Base-by-base conservation (phyloP, 2,329 filamentous ascomycete species). In the Colletotrichum sp. region DNA sequence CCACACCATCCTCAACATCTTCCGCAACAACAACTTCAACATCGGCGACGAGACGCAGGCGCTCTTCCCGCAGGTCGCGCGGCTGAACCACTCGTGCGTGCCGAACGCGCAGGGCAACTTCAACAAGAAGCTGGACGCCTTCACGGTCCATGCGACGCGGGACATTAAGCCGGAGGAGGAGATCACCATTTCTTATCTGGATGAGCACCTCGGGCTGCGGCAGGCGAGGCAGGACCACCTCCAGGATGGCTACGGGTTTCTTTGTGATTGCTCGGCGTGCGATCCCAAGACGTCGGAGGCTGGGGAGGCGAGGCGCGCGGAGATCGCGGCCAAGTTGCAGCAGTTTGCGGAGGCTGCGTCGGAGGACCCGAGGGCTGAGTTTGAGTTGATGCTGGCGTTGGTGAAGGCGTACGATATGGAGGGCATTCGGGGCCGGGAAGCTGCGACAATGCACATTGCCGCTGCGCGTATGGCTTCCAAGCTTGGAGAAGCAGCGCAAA, bases 11-110 rank as follows among this genome's bases (percentile, higher is more conserved):
- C 71, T 76, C 61, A 75, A 75, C 55, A 75, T 76, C 63, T 76
- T 76, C 66, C 61, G 72, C 44, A 76, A 76, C 60, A 76, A 76
- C 27, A 76, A 76, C 61, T 76, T 76, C 71, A 44, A 67, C 65
- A 66, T 76, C n/a, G 71, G 71, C 48, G 12, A 67, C 30, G 27
- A 32, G 34, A 57, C 34, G 4, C 74, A 57, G 7, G 71, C 74
- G 8, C 66, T 76, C 13, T 76, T 76, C 19, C 71, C 74, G 11
- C 36, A 34, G 5, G 74, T 76, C 16, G 74, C 74, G 34, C 71
- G 74, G 4, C 15, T 76, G 13, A 76, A 76, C 19, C 74, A 76
- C 72, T 71, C 74, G 7, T 76, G 74, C 48, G 67, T 76, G 19
- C 74, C 74, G 9, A 76, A 75, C n/a, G 60, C 74, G 16, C 74